These are phyloP conservation scores for Mycena venus DNA, from an alignment of 768 basidiomycete genomes.

Conservation along the genomic window DNA sequence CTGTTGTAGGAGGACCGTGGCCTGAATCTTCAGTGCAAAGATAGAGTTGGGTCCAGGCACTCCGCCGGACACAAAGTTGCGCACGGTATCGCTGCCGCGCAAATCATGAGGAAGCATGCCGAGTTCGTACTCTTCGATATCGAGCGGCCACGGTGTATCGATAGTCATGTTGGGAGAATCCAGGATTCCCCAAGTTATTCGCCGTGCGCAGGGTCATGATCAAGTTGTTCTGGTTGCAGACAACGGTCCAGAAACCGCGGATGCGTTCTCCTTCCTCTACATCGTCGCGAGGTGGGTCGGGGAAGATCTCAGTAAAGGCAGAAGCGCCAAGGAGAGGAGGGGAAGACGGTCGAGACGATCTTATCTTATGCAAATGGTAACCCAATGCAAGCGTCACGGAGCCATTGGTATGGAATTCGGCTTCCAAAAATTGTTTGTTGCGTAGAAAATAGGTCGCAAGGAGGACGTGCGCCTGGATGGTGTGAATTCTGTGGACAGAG, in stretches of 20 bases:
- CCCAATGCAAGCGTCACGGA: slow-evolving; percentile 31
- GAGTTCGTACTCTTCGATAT: slow-evolving; percentile 26
- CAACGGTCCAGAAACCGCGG: slow-evolving; percentile 38
- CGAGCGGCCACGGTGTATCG: slow-evolving; percentile 41
- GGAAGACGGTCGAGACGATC: slow-evolving; percentile 22
- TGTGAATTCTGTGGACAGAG: slow-evolving; percentile 31
- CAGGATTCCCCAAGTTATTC: slow-evolving; percentile 29
- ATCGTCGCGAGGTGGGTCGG: slow-evolving; percentile 26
- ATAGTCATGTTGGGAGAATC: slow-evolving; percentile 31
- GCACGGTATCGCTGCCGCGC: slow-evolving; percentile 23
- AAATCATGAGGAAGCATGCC: slow-evolving; percentile 12
- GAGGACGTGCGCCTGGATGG: slow-evolving; percentile 35
- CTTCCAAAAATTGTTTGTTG: slow-evolving; percentile 33
- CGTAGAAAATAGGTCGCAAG: slow-evolving; percentile 33
- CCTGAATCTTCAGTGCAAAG: slow-evolving; percentile 29
- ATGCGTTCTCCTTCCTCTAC: slow-evolving; percentile 39
- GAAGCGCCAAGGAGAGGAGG: slow-evolving; percentile 27
- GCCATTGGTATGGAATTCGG: slow-evolving; percentile 33
- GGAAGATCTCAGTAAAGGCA: slow-evolving; percentile 11
- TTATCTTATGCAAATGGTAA: slow-evolving; percentile 31
- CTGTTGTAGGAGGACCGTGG: slow-evolving; percentile 35
- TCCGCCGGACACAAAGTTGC: slow-evolving; percentile 16
- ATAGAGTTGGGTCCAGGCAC: slow-evolving; percentile 16
- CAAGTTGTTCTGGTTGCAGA: slow-evolving; percentile 30
- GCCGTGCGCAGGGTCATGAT: slow-evolving; percentile 27